Conservation (phyloP, 805 yeast genomes). For the Cyberlindnera meyerae region DNA sequence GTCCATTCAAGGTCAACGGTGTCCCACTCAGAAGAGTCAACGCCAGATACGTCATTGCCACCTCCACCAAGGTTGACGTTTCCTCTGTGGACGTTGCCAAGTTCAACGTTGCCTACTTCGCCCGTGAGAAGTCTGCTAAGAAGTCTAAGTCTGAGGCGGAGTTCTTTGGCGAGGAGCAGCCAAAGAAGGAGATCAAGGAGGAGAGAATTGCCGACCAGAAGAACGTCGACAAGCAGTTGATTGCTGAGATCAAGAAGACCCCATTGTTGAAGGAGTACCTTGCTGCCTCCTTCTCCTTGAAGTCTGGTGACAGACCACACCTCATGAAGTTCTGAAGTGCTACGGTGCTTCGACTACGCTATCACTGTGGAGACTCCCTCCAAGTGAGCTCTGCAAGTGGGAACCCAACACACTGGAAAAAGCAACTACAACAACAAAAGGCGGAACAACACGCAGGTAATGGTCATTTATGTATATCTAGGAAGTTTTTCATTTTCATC, state of each 20-base stretch:
- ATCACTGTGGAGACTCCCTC: no score
- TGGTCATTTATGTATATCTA: constrained; percentile 22
- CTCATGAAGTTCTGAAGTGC: constrained; percentile 82
- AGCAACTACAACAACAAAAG: background rate
- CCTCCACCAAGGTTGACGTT: constrained; percentile 87
- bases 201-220: constrained; percentile 97
- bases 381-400: no score
- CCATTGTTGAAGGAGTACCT: constrained; percentile 96
- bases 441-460: constrained; percentile 13
- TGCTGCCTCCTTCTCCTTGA: constrained; percentile 91
- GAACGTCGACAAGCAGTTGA: constrained; percentile 86
- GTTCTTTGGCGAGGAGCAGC: constrained; percentile 73
- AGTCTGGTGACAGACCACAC: constrained; percentile 98
- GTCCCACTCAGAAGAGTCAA: constrained; percentile 99
- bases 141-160: constrained; percentile 86
- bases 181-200: constrained; percentile 83
- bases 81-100: constrained; percentile 79
- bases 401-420: no score
- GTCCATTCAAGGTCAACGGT: constrained; percentile 99
- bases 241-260: constrained; percentile 93
- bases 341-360: no score
- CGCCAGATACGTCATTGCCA: constrained; percentile 97
- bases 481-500: constrained; percentile 19
- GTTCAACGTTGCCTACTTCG: constrained; percentile 93
- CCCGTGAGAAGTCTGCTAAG: constrained; percentile 86